Conservation (phyloP, 164 flowering plant species). For the Vitis cinerea region DNA sequence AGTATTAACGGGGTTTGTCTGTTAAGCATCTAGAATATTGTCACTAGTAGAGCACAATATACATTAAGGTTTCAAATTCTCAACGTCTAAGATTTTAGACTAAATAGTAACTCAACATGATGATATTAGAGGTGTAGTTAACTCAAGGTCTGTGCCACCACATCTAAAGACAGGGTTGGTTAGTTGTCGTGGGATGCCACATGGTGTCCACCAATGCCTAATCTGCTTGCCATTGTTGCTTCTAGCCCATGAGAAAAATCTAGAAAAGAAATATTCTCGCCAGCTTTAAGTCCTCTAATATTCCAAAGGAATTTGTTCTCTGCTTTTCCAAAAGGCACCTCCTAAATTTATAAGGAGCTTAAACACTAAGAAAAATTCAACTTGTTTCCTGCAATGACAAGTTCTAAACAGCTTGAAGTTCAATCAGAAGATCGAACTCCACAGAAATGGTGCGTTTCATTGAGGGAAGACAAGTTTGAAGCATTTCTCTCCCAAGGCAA, state of each 20-base stretch:
- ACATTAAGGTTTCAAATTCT: too few species aligned
- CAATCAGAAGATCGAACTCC: slow-evolving; percentile 50
- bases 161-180: background rate
- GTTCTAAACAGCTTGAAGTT: slow-evolving; percentile 49
- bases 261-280: slow-evolving; percentile 35
- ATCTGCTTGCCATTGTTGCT: slow-evolving; percentile 3
- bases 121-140: too few species aligned
- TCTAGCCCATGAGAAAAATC: slow-evolving; percentile 13
- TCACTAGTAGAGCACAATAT: too few species aligned
- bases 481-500: slow-evolving; percentile 39
- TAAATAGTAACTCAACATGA: too few species aligned
- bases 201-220: slow-evolving; percentile 13
- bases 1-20: too few species aligned
- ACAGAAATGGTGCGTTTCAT: slow-evolving; percentile 67
- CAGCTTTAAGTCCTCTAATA: slow-evolving; percentile 39
- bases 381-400: slow-evolving; percentile 29
- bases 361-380: background rate
- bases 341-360: slow-evolving; percentile 24
- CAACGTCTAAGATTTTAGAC: too few species aligned
- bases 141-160: background rate
- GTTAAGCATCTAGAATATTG: too few species aligned
- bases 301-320: slow-evolving; percentile 48
- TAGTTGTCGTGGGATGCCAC: background rate
- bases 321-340: slow-evolving; percentile 20
- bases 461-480: slow-evolving; percentile 63